Base-by-base conservation (phyloP, 164 flowering plant species). In the Tetrastigma voinierianum region DNA sequence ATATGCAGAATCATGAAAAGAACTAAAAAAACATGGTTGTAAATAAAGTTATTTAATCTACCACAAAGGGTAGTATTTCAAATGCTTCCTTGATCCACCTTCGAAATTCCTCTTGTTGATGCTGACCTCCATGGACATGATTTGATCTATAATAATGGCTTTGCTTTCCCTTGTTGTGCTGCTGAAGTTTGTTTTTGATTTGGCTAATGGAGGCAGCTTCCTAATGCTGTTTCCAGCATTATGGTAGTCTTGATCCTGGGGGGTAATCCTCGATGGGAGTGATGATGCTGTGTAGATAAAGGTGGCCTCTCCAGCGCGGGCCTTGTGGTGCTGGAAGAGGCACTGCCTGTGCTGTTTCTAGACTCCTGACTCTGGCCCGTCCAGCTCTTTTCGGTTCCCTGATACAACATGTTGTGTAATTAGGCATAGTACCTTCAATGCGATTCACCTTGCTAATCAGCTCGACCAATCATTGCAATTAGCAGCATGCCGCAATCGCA, bases 51-150 rank as follows among this genome's bases (percentile, higher is more conserved):
- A 24, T 49, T 69, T 67, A 77, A 59, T 71, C 64, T 20, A 75
- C 80, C 43, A n/a, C n/a, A 67, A 7, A 6, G 69, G 63, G 59
- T 70, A 78, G 11, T 57, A 53, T 64, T 62, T 46, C 17, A 54
- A 47, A 15, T 64, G 72, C 40, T 76, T 68, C 57, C 61, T 64
- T 67, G 57, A 7, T 72, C 71, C 17, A 52, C 3, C 9, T 56
- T 74, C 66, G 79, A 47, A 56, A 71, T 72, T 43, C 80, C 87
- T 75, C 85, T 77, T 0, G 79, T 69, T 20, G 83, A 81, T 9
- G 70, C 73, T 24, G 87, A 79, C 72, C 83, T 72, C n/a, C n/a
- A 10, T 52, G 63, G 32, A 76, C 72, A 6, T 66, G 74, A 56
- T 66, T 62, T 32, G 66, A 43, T 61, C 68, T 68, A 59, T 73